Evolutionary conservation across 2,329 filamentous ascomycete genomes (phyloP).

Genomic region (Dothideomycetes sp.): DNA sequence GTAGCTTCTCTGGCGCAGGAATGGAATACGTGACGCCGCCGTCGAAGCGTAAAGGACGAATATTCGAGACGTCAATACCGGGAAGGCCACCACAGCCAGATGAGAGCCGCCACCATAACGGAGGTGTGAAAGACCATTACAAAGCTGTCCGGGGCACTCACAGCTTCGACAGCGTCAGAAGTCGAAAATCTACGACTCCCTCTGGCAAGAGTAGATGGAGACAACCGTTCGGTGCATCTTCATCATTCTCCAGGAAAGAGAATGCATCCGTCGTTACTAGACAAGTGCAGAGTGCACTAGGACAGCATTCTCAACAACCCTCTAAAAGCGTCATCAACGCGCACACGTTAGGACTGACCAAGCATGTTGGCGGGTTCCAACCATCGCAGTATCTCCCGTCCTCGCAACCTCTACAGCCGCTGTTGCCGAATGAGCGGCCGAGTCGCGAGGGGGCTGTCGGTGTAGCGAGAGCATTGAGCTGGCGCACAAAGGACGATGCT

Average conservation of each 20-base stretch:
- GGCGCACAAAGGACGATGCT: background rate
- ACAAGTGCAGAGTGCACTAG: background rate
- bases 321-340: too few species aligned
- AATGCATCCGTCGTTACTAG: too few species aligned
- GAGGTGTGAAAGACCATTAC: background rate
- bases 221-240: background rate
- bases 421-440: background rate
- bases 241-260: background rate
- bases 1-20: slow-evolving; percentile 8
- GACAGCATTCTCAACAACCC: background rate
- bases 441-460: background rate
- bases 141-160: slow-evolving; percentile 5
- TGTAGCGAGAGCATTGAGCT: background rate
- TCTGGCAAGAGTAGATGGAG: slow-evolving; percentile 1
- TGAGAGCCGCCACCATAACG: too few species aligned
- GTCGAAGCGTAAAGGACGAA: slow-evolving; percentile 14
- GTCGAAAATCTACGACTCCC: background rate
- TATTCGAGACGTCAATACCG: slow-evolving; percentile 7
- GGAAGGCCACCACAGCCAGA: too few species aligned
- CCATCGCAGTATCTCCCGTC: background rate
- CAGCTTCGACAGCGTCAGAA: slow-evolving; percentile 8
- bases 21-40: slow-evolving; percentile 14
- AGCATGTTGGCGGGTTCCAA: background rate
- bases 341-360: background rate
- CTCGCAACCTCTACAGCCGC: background rate